phyloP scores from a whole-genome alignment of 257 asterid genomes.

The Penstemon eatonii region DNA sequence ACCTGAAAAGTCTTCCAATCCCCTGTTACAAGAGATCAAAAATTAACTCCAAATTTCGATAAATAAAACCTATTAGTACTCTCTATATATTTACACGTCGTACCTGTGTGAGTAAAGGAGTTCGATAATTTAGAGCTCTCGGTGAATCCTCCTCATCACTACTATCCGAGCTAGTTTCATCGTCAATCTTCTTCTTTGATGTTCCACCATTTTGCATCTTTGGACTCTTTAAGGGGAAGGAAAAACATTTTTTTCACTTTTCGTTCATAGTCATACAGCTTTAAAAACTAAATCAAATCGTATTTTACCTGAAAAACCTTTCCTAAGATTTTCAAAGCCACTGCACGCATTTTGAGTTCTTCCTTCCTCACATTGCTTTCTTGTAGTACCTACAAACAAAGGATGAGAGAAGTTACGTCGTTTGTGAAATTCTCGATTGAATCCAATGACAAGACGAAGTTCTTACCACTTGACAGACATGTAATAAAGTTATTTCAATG shows the following conservation, averaged over 20 bases:
- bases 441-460: neutral
- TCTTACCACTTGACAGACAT: slow-evolving; percentile 85
- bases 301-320: slow-evolving; percentile 62
- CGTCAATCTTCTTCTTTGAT: slow-evolving; percentile 59
- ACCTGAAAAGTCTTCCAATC: slow-evolving; percentile 83
- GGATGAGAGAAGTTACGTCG: neutral
- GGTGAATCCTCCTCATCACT: slow-evolving; percentile 81
- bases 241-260: slow-evolving; percentile 2
- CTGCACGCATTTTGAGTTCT: slow-evolving; percentile 64
- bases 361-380: slow-evolving; percentile 64
- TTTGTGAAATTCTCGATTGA: neutral
- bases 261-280: neutral
- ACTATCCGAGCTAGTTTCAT: slow-evolving; percentile 73
- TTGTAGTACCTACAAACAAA: slow-evolving; percentile 63
- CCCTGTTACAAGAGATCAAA: slow-evolving; percentile 49
- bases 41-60: too few relatives aligned
- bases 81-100: neutral
- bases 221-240: slow-evolving; percentile 38
- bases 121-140: slow-evolving; percentile 56
- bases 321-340: slow-evolving; percentile 69
- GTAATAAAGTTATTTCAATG: slow-evolving; percentile 77
- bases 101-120: slow-evolving; percentile 94
- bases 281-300: neutral
- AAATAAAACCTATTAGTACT: too few relatives aligned
- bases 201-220: slow-evolving; percentile 55